Evolutionary conservation across 768 basidiomycete species (phyloP).

Genomic region (Boletus coccyginus): DNA sequence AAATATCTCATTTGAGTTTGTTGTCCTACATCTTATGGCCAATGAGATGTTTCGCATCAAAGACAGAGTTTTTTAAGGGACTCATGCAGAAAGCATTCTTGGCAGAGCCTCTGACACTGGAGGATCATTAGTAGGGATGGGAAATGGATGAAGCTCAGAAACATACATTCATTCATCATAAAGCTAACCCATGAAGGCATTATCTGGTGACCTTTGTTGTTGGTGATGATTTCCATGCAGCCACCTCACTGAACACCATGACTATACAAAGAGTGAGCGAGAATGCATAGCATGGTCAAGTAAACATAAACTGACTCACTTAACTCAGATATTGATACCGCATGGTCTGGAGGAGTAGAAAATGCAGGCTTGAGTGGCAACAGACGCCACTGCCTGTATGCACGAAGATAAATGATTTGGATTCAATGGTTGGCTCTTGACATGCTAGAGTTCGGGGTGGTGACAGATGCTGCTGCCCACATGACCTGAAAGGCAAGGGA

Average conservation of each 20-base stretch:
- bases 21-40: conserved; percentile 80
- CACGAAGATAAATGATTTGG: too few species aligned
- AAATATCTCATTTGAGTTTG: conserved; percentile 78
- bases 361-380: too few species aligned
- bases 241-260: conserved; percentile 83
- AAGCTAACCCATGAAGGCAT: conserved; percentile 87
- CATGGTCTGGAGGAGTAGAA: too few species aligned
- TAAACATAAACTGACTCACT: conserved; percentile 55
- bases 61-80: conserved; percentile 91
- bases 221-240: conserved; percentile 86
- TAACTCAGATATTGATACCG: too few species aligned
- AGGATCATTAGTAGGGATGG: accelerated
- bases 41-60: conserved; percentile 95
- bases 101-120: conserved; percentile 84
- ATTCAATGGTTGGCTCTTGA: too few species aligned
- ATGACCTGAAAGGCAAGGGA: too few species aligned
- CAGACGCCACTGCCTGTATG: too few species aligned
- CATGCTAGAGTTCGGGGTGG: too few species aligned
- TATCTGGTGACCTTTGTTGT: conserved; percentile 87
- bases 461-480: too few species aligned
- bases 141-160: not conserved
- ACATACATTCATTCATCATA: conserved; percentile 68
- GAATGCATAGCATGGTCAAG: not conserved
- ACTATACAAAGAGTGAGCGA: conserved; percentile 37
- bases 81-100: conserved; percentile 95